Conservation (phyloP, 306 rosid genomes). For the Lathyrus tuberosus region DNA sequence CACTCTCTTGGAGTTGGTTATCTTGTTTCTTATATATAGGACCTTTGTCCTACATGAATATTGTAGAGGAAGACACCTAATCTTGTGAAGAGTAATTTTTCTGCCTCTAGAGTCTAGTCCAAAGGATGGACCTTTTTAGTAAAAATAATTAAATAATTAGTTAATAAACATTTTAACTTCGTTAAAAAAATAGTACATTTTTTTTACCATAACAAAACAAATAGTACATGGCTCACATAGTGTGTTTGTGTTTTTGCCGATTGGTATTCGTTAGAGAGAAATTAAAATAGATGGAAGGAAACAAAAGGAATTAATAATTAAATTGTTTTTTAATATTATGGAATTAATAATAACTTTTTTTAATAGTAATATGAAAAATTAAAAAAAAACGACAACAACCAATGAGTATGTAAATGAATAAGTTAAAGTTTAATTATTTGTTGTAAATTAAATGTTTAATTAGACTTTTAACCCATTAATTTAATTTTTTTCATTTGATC, state of each 20-base stretch:
- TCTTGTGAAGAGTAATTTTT: background rate
- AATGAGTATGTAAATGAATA: no score
- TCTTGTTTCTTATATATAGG: slow-evolving; percentile 9
- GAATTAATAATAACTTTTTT: no score
- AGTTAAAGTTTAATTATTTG: no score
- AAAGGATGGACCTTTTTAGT: background rate
- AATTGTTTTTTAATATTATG: background rate
- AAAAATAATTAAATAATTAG: background rate
- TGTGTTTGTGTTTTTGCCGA: background rate
- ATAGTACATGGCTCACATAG: background rate
- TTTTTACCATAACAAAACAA: no score
- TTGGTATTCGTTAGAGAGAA: background rate
- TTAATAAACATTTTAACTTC: background rate
- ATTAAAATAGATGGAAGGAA: background rate
- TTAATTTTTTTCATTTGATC: no score
- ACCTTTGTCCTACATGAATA: background rate
- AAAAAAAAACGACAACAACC: no score
- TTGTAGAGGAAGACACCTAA: slow-evolving; percentile 9
- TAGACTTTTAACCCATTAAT: no score
- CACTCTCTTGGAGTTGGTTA: background rate
- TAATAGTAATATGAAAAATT: background rate
- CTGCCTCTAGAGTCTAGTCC: background rate
- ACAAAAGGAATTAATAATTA: background rate
- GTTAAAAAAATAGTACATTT: background rate
- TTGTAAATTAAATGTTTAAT: no score